Evolutionary conservation across 108 stramenopile genomes (phyloP), one percentile per base, ranked within the genome.

Genomic region (Cyclotella sp.): DNA sequence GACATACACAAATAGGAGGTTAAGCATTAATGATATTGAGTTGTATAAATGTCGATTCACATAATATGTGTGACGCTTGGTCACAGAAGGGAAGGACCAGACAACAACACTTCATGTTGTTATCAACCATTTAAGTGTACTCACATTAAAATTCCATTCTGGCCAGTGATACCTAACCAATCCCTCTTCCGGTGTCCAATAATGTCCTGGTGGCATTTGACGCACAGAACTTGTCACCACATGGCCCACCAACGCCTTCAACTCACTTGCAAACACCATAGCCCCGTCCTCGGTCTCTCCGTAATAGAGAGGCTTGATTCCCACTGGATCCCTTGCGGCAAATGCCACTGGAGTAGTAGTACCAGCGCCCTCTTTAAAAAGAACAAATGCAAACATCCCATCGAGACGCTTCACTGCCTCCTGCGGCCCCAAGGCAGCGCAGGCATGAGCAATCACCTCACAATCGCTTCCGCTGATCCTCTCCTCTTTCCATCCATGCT

Each of bases 311-410:
- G 91, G 91, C 69, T 92, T 92, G 75, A 92, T 90, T 42, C 91
- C 91, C 22, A 90, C 87, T 4, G 88, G 88, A 76, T 92, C 91
- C 15, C 91, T 63, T 21, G 88, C 88, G 16, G 87, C 86, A 75
- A 92, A 90, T 4, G 88, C 87, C 75, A 68, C 61, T 18, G 61
- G 61, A 2, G 15, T 3, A 63, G 71, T 85, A 14, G 73, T 71
- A 41, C 63, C 54, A 8, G 40, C 75, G 52, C 76, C 72, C 55
- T 90, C 88, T 51, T 87, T 84, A 65, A 92, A 86, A 9, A 90
- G 70, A 59, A 85, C 84, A 76, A 90, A 90, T 42, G 89, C 91
- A 82, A 92, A 92, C 91, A 92, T 92, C n/a, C 91, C 91, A 77
- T 89, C 89, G 16, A 90, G 57, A 63, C 71, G 75, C 45, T 71